Percentiles rank a stretch among this genome's conserved stretches.
These are phyloP conservation scores for Aspergillus asperescens DNA, from an alignment of 495 filamentous ascomycete genomes.

Conservation along the genomic window DNA sequence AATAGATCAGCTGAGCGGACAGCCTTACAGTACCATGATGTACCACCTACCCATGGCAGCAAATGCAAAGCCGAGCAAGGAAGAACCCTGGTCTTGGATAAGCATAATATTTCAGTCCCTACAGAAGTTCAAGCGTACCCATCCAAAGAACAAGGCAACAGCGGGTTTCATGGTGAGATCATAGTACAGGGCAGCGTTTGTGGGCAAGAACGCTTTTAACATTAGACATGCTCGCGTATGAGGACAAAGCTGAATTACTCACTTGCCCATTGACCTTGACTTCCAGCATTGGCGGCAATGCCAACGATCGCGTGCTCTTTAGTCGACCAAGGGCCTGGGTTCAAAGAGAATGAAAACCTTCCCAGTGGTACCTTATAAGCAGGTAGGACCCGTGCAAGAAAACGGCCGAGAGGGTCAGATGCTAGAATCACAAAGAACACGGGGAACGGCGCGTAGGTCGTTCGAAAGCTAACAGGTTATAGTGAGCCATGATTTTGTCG, in stretches of 20 bases:
- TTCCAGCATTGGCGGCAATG: not conserved
- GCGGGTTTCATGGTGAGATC: slow-evolving; percentile 44
- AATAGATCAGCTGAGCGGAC: not conserved
- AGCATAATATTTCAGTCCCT: slow-evolving; percentile 21
- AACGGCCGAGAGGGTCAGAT: slow-evolving; percentile 50
- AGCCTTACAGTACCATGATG: not conserved
- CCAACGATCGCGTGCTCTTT: slow-evolving; percentile 53
- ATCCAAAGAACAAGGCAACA: slow-evolving; percentile 49
- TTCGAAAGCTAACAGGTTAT: slow-evolving; percentile 32
- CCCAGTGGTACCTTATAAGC: slow-evolving; percentile 41
- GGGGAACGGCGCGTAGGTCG: slow-evolving; percentile 51
- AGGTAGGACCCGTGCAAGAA: slow-evolving; percentile 47
- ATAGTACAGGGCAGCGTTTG: slow-evolving; percentile 34
- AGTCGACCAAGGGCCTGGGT: slow-evolving; percentile 52
- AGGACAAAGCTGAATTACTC: not conserved
- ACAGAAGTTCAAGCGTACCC: slow-evolving; percentile 53
- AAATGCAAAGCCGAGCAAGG: not conserved
- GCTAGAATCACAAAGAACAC: slow-evolving; percentile 56
- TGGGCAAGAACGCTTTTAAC: not conserved
- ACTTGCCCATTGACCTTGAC: not conserved
- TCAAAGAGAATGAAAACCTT: slow-evolving; percentile 44
- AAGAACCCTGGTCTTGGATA: not conserved
- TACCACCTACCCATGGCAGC: not conserved
- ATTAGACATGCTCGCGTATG: not conserved
- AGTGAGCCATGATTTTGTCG: not conserved